These are phyloP conservation scores for Cryptococcus neoformans DNA, from an alignment of 1,284 basidiomycete species.

Conservation along the genomic window DNA sequence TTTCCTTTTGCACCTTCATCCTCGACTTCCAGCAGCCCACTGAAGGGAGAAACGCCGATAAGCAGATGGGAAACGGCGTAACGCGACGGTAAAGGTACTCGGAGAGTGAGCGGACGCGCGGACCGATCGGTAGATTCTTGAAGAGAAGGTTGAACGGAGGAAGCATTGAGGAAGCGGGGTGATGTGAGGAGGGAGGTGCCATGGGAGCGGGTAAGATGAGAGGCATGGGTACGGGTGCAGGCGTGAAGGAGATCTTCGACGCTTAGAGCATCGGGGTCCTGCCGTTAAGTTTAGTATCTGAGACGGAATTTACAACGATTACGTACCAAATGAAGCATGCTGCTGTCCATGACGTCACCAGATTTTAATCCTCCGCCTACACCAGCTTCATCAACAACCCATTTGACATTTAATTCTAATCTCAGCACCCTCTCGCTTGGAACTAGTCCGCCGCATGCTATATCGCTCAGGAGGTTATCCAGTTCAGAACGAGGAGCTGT, in stretches of 20 bases:
- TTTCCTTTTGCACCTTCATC: slow-evolving; percentile 32
- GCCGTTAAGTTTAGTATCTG: background rate
- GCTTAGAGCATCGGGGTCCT: slow-evolving; percentile 30
- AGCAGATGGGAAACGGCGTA: slow-evolving; percentile 17
- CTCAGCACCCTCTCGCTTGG: slow-evolving; percentile 27
- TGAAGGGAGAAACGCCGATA: slow-evolving; percentile 31
- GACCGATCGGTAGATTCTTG: slow-evolving; percentile 6
- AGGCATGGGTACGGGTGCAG: slow-evolving; percentile 36
- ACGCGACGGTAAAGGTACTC: slow-evolving; percentile 35
- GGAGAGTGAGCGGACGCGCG: slow-evolving; percentile 27
- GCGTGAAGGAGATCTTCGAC: slow-evolving; percentile 29
- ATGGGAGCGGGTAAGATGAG: slow-evolving; percentile 26
- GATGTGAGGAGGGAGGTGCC: slow-evolving; percentile 23
- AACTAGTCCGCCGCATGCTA: slow-evolving; percentile 11
- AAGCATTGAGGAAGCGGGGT: slow-evolving; percentile 19
- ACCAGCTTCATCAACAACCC: slow-evolving; percentile 41
- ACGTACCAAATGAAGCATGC: slow-evolving; percentile 28
- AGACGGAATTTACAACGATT: too few species aligned
- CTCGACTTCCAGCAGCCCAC: slow-evolving; percentile 40
- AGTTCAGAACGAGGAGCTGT: slow-evolving; percentile 9
- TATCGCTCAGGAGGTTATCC: slow-evolving; percentile 18
- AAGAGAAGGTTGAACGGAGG: slow-evolving; percentile 19
- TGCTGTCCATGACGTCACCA: slow-evolving; percentile 31
- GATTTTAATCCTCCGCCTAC: slow-evolving; percentile 31
- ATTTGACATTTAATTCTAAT: slow-evolving; percentile 29